Evolutionary conservation across 2,329 filamentous ascomycete species (phyloP), one percentile per base, ranked within the genome.

Genomic region (Calonectria pauciramosa): DNA sequence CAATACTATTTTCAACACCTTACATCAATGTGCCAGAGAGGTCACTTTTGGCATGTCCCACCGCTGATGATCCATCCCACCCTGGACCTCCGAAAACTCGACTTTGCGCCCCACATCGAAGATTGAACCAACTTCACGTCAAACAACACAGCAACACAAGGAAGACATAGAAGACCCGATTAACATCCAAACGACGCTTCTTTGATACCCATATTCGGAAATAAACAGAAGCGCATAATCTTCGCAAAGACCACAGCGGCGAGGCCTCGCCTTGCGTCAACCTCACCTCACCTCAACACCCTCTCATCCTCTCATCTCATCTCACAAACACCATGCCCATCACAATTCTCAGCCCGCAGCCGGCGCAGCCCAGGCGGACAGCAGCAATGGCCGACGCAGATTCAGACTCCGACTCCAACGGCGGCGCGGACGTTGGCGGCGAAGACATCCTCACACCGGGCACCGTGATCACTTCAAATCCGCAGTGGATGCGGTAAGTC

Each of bases 401-500:
- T 71, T 87, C 86, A 4, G 86, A 87, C 66, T 85, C 86, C 0
- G 88, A 88, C 71, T 87, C 86, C 14, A 86, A 86, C 38, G 88
- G 87, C 73, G 88, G 88, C 59, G 88, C 82, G 20, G 87, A 88
- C 67, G 77, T 89, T 9, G 84, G 87, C 36, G 85, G 86, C 70
- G 78, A 81, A 80, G 87, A 90, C 44, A 94, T 98, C 78, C 93
- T 98, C 79, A 98, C 96, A 0, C 96, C 96, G 0, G 97, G 96
- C 82, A 94, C 97, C 83, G 87, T 94, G 75, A 95, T 99, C 80
- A 98, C 96, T 14, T 91, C 93, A 77, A 96, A 98, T 85, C 91
- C 95, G n/a, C 96, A 98, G 88, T 99, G 95, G 95, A 99, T 99
- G 96, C 92, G 92, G 91, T 92, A 86, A 68, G 87, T 77, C 44